phyloP scores from a whole-genome alignment of 306 rosid genomes.

The Prinsepia uniflora region DNA sequence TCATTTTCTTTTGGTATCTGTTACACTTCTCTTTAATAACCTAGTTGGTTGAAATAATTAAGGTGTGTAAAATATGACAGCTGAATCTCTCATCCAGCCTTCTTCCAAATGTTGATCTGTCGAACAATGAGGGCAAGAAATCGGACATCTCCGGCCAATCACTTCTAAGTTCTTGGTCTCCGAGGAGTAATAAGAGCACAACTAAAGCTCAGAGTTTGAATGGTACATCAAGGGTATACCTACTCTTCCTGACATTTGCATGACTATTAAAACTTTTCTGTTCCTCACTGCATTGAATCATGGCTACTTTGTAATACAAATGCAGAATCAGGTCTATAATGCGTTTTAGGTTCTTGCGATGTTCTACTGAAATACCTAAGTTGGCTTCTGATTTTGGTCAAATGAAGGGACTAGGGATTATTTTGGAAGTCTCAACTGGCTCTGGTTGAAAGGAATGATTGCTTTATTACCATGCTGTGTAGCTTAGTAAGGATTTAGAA shows the following conservation, averaged over 20 bases:
- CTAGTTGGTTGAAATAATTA: conserved; percentile 22
- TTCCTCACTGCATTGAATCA: conserved; percentile 3
- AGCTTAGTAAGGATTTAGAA: neutral
- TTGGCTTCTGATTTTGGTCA: neutral
- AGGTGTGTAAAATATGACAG: conserved; percentile 41
- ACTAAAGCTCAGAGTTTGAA: conserved; percentile 43
- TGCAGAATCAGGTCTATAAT: conserved; percentile 19
- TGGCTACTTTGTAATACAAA: neutral
- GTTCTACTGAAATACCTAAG: neutral
- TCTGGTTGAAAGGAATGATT: neutral
- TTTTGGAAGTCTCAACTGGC: neutral
- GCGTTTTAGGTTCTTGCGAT: conserved; percentile 1
- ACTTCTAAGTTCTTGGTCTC: conserved; percentile 32
- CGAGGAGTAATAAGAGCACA: conserved; percentile 37
- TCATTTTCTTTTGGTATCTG: conserved; percentile 8
- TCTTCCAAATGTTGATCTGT: conserved; percentile 56
- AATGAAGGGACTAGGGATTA: neutral
- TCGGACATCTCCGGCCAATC: conserved; percentile 31
- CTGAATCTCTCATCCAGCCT: conserved; percentile 66
- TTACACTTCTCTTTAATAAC: neutral
- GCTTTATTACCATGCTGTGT: neutral
- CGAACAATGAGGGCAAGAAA: conserved; percentile 41
- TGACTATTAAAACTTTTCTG: neutral
- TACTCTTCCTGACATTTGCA: conserved; percentile 11
- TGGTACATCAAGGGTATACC: conserved; percentile 61